Conservation (phyloP, 2,329 filamentous ascomycete species). For the Elsinoe ampelina region DNA sequence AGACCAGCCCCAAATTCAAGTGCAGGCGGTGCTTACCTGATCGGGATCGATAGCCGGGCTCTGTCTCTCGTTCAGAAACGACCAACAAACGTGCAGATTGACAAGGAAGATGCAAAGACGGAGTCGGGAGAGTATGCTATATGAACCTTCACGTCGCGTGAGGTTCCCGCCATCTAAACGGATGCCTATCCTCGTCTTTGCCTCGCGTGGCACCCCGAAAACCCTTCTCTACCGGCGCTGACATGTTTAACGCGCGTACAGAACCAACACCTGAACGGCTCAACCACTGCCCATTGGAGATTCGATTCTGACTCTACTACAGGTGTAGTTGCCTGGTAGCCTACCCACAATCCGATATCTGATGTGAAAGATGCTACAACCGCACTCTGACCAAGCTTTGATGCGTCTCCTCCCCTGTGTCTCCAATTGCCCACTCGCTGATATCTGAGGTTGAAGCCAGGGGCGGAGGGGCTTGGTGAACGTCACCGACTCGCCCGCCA, state of each 20-base stretch:
- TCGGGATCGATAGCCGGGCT: not conserved
- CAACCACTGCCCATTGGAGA: not conserved
- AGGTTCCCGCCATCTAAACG: conserved; percentile 11
- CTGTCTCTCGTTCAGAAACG: no score
- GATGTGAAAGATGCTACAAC: no score
- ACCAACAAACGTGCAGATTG: not conserved
- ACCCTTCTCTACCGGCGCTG: conserved; percentile 5
- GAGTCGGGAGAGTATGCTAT: not conserved
- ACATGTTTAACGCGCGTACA: conserved; percentile 13
- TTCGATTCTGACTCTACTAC: not conserved
- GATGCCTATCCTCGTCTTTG: conserved; percentile 9
- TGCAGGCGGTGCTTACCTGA: conserved; percentile 8
- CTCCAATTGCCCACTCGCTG: not conserved
- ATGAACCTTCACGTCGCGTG: not conserved
- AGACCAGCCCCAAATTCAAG: not conserved
- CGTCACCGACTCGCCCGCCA: not conserved
- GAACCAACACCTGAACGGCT: conserved; percentile 4
- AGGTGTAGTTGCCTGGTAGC: not conserved
- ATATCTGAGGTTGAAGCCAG: not conserved
- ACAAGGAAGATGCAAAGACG: not conserved
- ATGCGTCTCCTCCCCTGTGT: not conserved
- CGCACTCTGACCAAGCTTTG: no score
- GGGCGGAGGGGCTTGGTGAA: not conserved
- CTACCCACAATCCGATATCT: not conserved
- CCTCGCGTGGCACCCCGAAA: not conserved